Percentiles rank a stretch among this genome's conserved stretches.
phyloP scores from a whole-genome alignment of 305 asterid genomes.

The Caryopteris hybrid region DNA sequence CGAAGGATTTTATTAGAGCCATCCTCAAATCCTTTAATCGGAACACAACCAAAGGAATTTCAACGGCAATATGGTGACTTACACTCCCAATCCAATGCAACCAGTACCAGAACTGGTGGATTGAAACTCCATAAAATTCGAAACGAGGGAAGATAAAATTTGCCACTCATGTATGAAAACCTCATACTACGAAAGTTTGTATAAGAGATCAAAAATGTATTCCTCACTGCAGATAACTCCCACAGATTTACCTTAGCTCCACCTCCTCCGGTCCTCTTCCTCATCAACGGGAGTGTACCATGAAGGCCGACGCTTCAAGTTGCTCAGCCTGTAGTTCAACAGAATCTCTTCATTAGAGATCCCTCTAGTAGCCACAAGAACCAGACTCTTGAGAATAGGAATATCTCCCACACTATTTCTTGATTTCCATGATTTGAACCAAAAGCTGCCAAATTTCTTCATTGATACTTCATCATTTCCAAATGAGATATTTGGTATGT shows the following conservation, averaged over 20 bases:
- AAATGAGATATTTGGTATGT: conserved; percentile 71
- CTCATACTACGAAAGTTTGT: too few species aligned
- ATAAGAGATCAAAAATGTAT: neutral
- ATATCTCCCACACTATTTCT: conserved; percentile 20
- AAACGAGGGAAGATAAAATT: too few species aligned
- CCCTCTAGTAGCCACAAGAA: conserved; percentile 64
- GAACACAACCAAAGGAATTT: too few species aligned
- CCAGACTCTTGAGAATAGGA: conserved; percentile 59
- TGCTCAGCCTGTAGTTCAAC: conserved; percentile 83
- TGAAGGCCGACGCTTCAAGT: conserved; percentile 63
- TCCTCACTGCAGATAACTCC: neutral
- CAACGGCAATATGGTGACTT: too few species aligned
- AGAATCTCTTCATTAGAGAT: conserved; percentile 71
- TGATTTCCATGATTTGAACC: conserved; percentile 85
- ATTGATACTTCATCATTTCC: conserved; percentile 52
- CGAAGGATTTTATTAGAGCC: too few species aligned
- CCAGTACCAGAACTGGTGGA: too few species aligned
- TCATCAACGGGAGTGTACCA: conserved; percentile 88
- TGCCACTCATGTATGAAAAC: too few species aligned
- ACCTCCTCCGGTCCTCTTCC: conserved; percentile 82
- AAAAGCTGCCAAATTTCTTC: conserved; percentile 70
- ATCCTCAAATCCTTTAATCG: too few species aligned
- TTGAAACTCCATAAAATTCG: too few species aligned
- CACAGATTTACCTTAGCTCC: conserved; percentile 37
- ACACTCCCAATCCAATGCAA: too few species aligned